Evolutionary conservation across 768 basidiomycete species (phyloP), one percentile per base, ranked within the genome.

Genomic region (Pleurotus cornucopiae): DNA sequence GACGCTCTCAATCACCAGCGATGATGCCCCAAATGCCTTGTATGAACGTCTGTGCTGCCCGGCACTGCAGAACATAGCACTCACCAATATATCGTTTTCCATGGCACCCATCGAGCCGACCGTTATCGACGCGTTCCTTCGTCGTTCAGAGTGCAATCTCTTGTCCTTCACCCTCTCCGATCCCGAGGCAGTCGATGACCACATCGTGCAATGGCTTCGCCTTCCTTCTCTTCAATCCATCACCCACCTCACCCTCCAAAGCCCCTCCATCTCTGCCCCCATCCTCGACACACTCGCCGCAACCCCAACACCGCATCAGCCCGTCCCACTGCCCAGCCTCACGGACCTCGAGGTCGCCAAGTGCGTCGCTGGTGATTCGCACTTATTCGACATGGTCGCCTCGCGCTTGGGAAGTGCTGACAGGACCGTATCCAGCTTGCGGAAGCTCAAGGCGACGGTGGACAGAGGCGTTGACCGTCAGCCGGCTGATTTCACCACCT

Each of bases 91-190:
- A 13, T 40, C 39, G 3, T 53, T 20, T 9, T 53, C 38, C 39
- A 40, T 34, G n/a, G 38, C 51, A 5, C 34, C 14, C 16, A 14
- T 53, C 23, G 39, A 39, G 2, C 39, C 51, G 9, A 20, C 9
- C n/a, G 9, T 41, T 12, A 53, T 53, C 0, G 20, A 53, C n/a
- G n/a, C 37, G n/a, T 53, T 53, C 39, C 37, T 53, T 25, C 37
- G 13, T 16, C 51, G 37, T 11, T 53, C 51, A 4, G 51, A 18
- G 11, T 53, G 51, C 21, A 53, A 18, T 13, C 51, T 53, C 9
- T 41, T 39, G 18, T 53, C 51, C 18, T 53, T 53, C 21, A 53
- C 51, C 13, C 51, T 53, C 5, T 16, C 51, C 16, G 51, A 53
- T 41, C 37, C 18, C 14, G 21, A 37, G 13, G 41, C 41, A 11